Evolutionary conservation across 345 rosid species (phyloP).

Genomic region (Salix udensis): DNA sequence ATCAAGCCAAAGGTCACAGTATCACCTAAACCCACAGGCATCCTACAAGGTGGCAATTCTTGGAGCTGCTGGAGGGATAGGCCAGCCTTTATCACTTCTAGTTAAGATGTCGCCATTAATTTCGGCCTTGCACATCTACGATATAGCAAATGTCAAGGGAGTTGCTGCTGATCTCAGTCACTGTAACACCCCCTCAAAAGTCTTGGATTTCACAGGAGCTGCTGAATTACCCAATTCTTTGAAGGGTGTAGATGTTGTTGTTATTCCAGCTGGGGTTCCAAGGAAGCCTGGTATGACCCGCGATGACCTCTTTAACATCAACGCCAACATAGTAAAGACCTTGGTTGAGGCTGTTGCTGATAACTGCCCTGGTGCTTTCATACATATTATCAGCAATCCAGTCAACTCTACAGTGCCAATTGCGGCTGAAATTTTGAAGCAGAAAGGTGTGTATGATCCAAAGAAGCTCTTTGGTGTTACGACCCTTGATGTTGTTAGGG

Average conservation of each 20-base stretch:
- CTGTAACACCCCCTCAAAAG: conserved; percentile 88
- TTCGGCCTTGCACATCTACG: conserved; percentile 73
- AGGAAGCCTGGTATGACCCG: conserved; percentile 98
- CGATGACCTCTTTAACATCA: conserved; percentile 90
- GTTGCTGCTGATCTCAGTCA: conserved; percentile 94
- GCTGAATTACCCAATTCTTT: conserved; percentile 63
- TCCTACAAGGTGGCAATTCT: conserved; percentile 70
- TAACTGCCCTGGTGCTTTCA: conserved; percentile 81
- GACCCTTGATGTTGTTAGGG: conserved; percentile 87
- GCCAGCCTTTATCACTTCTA: conserved; percentile 80
- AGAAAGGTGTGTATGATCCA: conserved; percentile 81
- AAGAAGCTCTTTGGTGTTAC: conserved; percentile 94
- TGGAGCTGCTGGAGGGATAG: conserved; percentile 94
- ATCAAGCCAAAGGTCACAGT: conserved; percentile 27
- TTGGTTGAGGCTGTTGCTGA: conserved; percentile 87
- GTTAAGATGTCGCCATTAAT: conserved; percentile 93
- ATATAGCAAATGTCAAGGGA: conserved; percentile 92
- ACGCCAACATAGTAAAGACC: conserved; percentile 71
- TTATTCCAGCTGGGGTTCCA: conserved; percentile 91
- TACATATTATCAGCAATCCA: conserved; percentile 90
- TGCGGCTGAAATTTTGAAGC: conserved; percentile 82
- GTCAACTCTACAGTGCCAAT: conserved; percentile 91
- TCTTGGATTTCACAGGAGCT: conserved; percentile 75
- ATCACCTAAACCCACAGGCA: conserved; percentile 57
- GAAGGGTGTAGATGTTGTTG: conserved; percentile 76